Base-by-base conservation (phyloP, 371 early-diverging fungal species). In the Cokeromyces recurvatus region DNA sequence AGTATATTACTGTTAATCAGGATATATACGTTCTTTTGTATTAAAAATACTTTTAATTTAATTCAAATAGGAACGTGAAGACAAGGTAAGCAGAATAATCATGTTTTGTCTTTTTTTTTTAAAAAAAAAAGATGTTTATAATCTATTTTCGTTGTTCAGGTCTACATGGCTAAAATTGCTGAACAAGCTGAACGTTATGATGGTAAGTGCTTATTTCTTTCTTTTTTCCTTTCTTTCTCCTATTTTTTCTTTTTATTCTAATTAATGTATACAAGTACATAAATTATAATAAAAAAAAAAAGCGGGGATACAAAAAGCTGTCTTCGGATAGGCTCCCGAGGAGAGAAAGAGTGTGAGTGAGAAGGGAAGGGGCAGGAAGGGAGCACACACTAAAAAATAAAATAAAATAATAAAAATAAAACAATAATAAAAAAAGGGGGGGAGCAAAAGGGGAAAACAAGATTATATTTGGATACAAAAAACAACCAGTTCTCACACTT, bases 11-110 rank as follows among this genome's bases (percentile, higher is more conserved):
- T 16, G 14, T 21, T 16, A 35, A 12, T 20, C 4, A 37, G 9
- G 9, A 19, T 16, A 17, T 14, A 19, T 14, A 0, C 25, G 5
- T 25, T 14, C 6, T n/a, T n/a, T 15, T 4, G 14, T 25, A 15
- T 27, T 22, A 38, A 40, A 17, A 7, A 31, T 2, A 3, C 2
- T 2, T 24, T 25, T 38, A 43, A 22, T 31, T 17, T 46, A 44
- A 15, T 45, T 22, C 15, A n/a, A n/a, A n/a, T n/a, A 71, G 71
- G 71, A 71, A 54, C 71, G 71, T 39, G 71, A 66, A 53, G 59
- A 71, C 42, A 71, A 64, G 52, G 48, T 48, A 39, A 19, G 15
- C 14, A 38, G 35, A 29, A 8, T 29, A 11, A 29, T 8, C 5
- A 29, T 8, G 29, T 8, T 11, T 29, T 29, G 29, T 6, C 19